Evolutionary conservation across 2,329 filamentous ascomycete species (phyloP).

Genomic region (Raffaelea deltoideospora): DNA sequence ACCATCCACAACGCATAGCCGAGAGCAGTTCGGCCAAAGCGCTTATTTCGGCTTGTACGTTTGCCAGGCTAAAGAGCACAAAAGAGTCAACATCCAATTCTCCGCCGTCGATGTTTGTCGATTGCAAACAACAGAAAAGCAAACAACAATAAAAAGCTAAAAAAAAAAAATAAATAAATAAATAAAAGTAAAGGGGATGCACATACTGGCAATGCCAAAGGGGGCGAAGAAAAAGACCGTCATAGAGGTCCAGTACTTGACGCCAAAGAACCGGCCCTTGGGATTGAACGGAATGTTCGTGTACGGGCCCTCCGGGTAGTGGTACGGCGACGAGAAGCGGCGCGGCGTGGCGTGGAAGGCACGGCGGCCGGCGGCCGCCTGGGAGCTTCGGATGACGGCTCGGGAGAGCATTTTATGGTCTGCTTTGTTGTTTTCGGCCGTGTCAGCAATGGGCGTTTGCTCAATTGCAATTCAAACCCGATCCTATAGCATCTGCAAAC

Average conservation of each 20-base stretch:
- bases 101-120: too few relatives aligned
- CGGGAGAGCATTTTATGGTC: conserved; percentile 89
- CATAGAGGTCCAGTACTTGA: conserved; percentile 68
- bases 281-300: conserved; percentile 97
- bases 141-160: too few relatives aligned
- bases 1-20: too few relatives aligned
- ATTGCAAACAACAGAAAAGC: too few relatives aligned
- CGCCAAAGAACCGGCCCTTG: conserved; percentile 61
- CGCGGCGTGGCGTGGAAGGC: conserved; percentile 83
- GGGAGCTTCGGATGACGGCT: conserved; percentile 44
- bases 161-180: conserved; percentile 1
- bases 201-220: conserved; percentile 48
- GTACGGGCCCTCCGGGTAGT: conserved; percentile 93
- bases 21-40: too few relatives aligned
- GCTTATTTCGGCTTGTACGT: conserved; percentile 30
- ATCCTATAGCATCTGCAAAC: too few relatives aligned
- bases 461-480: too few relatives aligned
- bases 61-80: conserved; percentile 32
- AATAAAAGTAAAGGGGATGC: too few relatives aligned
- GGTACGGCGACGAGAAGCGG: conserved; percentile 81
- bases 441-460: too few relatives aligned
- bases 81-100: too few relatives aligned
- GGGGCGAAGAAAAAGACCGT: conserved; percentile 43
- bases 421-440: too few relatives aligned
- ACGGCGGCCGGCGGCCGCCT: conserved; percentile 49